Conservation (phyloP, 371 early-diverging fungal species). For the Actinomucor elegans region DNA sequence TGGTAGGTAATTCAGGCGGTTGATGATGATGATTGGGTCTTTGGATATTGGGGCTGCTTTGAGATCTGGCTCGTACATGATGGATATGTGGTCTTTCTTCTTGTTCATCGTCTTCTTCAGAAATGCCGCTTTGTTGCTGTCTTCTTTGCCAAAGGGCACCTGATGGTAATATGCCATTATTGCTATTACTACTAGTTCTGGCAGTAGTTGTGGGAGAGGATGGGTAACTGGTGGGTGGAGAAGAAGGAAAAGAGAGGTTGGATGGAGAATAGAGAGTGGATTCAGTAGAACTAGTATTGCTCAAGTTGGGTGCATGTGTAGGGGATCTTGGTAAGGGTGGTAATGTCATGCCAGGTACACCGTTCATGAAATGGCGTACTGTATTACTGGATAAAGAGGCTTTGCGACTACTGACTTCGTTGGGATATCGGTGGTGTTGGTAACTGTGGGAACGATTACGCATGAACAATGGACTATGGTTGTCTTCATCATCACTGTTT, state of each 20-base stretch:
- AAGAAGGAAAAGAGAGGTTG: conserved; percentile 33
- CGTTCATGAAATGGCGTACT: conserved; percentile 17
- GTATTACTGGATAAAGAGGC: conserved; percentile 6
- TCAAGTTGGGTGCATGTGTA: conserved; percentile 6
- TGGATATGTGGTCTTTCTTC: neutral
- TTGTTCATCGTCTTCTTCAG: neutral
- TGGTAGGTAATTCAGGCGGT: conserved; percentile 13
- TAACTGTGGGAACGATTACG: conserved; percentile 16
- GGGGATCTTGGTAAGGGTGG: conserved; percentile 53
- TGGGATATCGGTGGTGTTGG: conserved; percentile 11
- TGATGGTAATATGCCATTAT: conserved; percentile 9
- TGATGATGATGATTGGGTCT: conserved; percentile 6
- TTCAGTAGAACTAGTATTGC: conserved; percentile 9
- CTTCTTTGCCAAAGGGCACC: conserved; percentile 25
- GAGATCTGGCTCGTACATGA: conserved; percentile 53
- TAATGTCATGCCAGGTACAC: conserved; percentile 38
- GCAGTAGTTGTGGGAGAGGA: conserved; percentile 35
- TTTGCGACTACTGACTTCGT: conserved; percentile 11
- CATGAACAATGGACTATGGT: conserved; percentile 2
- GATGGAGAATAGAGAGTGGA: neutral
- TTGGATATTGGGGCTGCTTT: conserved; percentile 65
- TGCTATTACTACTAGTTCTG: conserved; percentile 7
- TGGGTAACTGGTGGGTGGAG: conserved; percentile 52
- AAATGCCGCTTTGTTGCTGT: conserved; percentile 11
- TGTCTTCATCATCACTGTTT: conserved; percentile 20